These are phyloP conservation scores for Cladosporium sp. DNA, from an alignment of 2,329 filamentous ascomycete species.

Conservation along the genomic window DNA sequence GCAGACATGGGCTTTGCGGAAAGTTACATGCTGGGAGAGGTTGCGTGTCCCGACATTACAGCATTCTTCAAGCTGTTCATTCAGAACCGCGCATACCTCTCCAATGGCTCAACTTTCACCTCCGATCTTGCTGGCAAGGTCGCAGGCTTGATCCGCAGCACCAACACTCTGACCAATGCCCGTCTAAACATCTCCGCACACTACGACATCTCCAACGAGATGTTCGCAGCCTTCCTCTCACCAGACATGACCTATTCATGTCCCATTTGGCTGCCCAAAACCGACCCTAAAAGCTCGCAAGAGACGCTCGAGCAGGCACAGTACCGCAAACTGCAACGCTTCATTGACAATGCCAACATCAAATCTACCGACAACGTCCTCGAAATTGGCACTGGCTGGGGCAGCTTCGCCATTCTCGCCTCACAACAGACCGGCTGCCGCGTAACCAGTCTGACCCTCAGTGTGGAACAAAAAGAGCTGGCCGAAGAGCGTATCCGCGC, in stretches of 20 bases:
- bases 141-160: constrained; percentile 48
- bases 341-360: constrained; percentile 62
- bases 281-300: constrained; percentile 37
- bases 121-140: constrained; percentile 57
- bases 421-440: constrained; percentile 62
- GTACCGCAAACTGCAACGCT: constrained; percentile 61
- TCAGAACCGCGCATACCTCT: constrained; percentile 55
- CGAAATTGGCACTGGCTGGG: constrained; percentile 75
- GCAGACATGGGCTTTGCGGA: constrained; percentile 73
- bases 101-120: constrained; percentile 60
- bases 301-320: constrained; percentile 65
- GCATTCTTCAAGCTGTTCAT: constrained; percentile 73
- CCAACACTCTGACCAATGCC: constrained; percentile 49
- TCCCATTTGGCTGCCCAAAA: constrained; percentile 57
- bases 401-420: constrained; percentile 67
- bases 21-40: constrained; percentile 69
- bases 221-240: constrained; percentile 70
- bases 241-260: constrained; percentile 76
- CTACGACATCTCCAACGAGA: constrained; percentile 72
- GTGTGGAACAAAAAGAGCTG: constrained; percentile 63
- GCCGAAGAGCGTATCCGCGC: constrained; percentile 61
- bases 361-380: constrained; percentile 64
- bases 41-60: constrained; percentile 63
- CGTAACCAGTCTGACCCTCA: constrained; percentile 66
- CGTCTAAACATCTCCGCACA: constrained; percentile 66